Base-by-base conservation (phyloP, 176 grass and related monocot genomes). In the Oryza nivara region DNA sequence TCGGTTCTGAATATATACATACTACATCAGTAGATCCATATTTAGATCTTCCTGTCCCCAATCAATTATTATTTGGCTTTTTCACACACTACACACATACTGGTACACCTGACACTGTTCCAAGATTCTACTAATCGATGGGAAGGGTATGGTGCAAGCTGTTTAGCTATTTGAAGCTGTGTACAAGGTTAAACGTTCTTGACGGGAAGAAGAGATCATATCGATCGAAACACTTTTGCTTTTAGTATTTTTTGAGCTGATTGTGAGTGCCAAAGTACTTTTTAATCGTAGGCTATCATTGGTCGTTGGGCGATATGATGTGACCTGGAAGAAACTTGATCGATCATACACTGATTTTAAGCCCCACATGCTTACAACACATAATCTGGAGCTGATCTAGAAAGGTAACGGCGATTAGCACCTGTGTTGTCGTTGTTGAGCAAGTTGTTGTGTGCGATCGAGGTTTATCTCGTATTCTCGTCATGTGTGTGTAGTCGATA, bases 201-300 rank as follows among this genome's bases (percentile, higher is more conserved):
- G 28, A 88, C 60, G 11, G 19, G 25, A 67, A 32, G 34, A 51
- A 44, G 45, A n/a, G 45, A n/a, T 44, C 43, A 44, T 44, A 44
- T 44, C 43, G 43, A 44, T 52, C 49, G 49, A 52, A 73, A 4
- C 22, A 22, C 16, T 9, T 12, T 65, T 73, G 35, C 68, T 79
- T 79, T 79, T 88, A 32, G 30, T 32, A 67, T 20, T 58, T 58
- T 58, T 58, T 20, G 17, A 66, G 86, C 86, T 65, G 43, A 65
- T 41, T 26, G 11, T 45, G 65, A 76, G 48, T 69, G 51, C 26
- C 19, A 14, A 34, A 58, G 49, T 51, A 78, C 23, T 60, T 67
- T 49, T 48, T 65, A 25, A 12, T 6, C 77, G 49, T 26, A 13
- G 14, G 9, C 30, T 23, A 54, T 79, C 84, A 51, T 11, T 56